Base-by-base conservation (phyloP, 805 yeast species). In the Priceomyces carsonii region DNA sequence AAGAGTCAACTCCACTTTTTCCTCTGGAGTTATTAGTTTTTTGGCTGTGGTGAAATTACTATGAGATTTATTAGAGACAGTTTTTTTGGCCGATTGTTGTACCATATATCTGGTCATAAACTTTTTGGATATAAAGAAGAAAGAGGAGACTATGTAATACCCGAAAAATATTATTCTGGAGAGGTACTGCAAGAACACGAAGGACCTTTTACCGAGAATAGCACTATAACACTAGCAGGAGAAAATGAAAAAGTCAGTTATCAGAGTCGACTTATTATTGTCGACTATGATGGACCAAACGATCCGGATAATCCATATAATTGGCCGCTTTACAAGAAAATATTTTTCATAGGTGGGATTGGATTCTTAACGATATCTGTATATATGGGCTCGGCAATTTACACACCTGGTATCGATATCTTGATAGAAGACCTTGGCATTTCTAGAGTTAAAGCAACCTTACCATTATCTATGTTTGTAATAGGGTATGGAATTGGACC, bases 401-500 rank as follows among this genome's bases (percentile, higher is more conserved):
- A 70, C 39, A 66, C 79, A 0, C 80, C 82, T 7, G 69, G 75
- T 5, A 57, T 66, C 19, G 59, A 50, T 12, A 53, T 60, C 10
- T 47, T 78, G 18, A 63, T 58, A 49, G 51, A 50, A 15, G 71
- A 73, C 28, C 74, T 75, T 45, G 41, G 53, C n/a, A 66, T 71
- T 4, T 57, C 68, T 8, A 55, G 53, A 24, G 69, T 64, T 2
- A 65, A 63, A 3, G 74, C 76, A 0, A 55, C 67, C 1, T 53
- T 78, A 23, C 75, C 77, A 4, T 57, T 78, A 46, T 61, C 80
- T 1, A 37, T 75, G 26, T 78, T 70, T 40, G 77, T 77, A 5
- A 44, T 75, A 18, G 83, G 81, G 9, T 76, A 77, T 44, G 82
- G 79, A 29, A 34, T 75, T n/a, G 82, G 82, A 2, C 81, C 82